phyloP scores from a whole-genome alignment of 257 asterid genomes.

The Gentiana straminea region DNA sequence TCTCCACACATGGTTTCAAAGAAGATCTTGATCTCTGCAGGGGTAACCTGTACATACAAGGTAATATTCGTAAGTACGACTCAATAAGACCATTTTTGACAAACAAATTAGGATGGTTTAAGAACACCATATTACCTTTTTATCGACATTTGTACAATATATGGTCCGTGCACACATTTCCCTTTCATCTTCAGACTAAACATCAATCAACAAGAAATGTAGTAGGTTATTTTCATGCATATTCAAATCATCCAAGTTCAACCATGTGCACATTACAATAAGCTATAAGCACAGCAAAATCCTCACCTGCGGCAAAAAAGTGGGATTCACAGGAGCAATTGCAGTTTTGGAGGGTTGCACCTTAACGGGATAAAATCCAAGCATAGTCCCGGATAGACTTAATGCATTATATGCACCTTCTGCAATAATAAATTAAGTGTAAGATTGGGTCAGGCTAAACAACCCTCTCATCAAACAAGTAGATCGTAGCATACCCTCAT shows the following conservation, averaged over 20 bases:
- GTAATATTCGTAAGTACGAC: too few species aligned
- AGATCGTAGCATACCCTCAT: conserved; percentile 29
- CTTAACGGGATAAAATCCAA: conserved; percentile 48
- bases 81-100: neutral
- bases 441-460: neutral
- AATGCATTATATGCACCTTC: conserved; percentile 42
- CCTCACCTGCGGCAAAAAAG: conserved; percentile 48
- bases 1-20: too few species aligned
- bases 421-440: conserved; percentile 11
- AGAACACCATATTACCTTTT: conserved; percentile 30
- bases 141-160: conserved; percentile 45
- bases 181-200: conserved; percentile 46
- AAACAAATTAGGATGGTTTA: conserved; percentile 1
- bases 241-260: neutral
- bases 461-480: neutral
- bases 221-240: neutral
- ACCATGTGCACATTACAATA: neutral
- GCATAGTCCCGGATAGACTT: conserved; percentile 42
- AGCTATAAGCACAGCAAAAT: neutral
- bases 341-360: conserved; percentile 55
- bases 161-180: conserved; percentile 62
- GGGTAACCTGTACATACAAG: too few species aligned
- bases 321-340: conserved; percentile 58
- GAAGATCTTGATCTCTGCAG: too few species aligned
- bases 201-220: neutral